Conservation (phyloP, 352 stramenopile species). For the Globisporangium rhizosaccharum region DNA sequence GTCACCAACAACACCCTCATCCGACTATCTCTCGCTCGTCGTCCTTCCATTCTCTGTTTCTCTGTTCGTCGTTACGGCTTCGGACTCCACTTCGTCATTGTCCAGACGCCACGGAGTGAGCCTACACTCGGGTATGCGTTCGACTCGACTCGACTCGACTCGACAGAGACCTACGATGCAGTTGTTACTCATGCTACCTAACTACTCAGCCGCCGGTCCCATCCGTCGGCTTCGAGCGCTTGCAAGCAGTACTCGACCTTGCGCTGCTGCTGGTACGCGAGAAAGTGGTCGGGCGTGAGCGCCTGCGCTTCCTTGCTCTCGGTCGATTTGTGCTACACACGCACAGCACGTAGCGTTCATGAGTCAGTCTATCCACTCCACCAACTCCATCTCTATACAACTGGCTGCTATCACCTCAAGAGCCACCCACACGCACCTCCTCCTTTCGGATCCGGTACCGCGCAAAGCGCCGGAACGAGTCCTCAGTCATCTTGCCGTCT, state of each 20-base stretch:
- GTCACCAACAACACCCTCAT: too few relatives aligned
- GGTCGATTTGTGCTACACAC: slow-evolving; percentile 11
- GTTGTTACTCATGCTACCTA: slow-evolving; percentile 4
- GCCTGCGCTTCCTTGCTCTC: slow-evolving; percentile 23
- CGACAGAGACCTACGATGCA: neutral
- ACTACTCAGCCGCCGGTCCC: slow-evolving; percentile 25
- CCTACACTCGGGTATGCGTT: neutral
- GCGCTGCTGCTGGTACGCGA: slow-evolving; percentile 56
- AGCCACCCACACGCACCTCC: slow-evolving; percentile 25
- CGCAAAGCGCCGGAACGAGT: slow-evolving; percentile 62
- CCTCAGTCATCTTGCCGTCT: slow-evolving; percentile 55
- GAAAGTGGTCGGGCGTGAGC: slow-evolving; percentile 36
- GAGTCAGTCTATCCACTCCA: neutral
- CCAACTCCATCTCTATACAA: too few relatives aligned
- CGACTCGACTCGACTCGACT: neutral
- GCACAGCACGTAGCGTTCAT: neutral
- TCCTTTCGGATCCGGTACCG: slow-evolving; percentile 62
- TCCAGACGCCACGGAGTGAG: too few relatives aligned
- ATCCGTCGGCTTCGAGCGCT: slow-evolving; percentile 35
- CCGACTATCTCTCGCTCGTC: too few relatives aligned
- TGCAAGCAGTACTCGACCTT: slow-evolving; percentile 58
- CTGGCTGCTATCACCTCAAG: neutral
- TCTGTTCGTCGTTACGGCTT: too few relatives aligned
- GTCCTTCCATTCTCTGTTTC: too few relatives aligned
- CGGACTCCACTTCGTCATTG: too few relatives aligned